Conservation (phyloP, 352 stramenopile species). For the Phytophthora sansomeana region DNA sequence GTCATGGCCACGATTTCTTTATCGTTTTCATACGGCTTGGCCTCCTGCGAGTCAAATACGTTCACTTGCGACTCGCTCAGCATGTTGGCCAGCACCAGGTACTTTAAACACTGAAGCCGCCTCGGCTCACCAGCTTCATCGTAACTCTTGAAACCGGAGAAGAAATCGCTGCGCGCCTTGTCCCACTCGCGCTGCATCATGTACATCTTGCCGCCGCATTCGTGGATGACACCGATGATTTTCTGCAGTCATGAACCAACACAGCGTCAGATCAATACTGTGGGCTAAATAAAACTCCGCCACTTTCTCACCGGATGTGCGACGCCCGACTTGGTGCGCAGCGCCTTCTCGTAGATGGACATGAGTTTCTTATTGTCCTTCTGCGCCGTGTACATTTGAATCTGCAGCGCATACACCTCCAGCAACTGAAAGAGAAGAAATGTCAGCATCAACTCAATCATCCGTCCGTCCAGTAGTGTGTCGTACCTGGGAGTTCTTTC, state of each 20-base stretch:
- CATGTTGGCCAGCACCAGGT: constrained; percentile 96
- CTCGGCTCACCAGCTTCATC: constrained; percentile 95
- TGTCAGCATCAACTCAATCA: too few species aligned
- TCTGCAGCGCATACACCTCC: constrained; percentile 94
- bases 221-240: constrained; percentile 95
- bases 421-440: constrained; percentile 60
- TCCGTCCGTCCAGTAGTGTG: too few species aligned
- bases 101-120: constrained; percentile 94
- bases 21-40: constrained; percentile 94
- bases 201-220: constrained; percentile 97
- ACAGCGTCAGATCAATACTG: background rate
- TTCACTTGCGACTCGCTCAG: constrained; percentile 95
- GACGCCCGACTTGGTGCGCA: constrained; percentile 91
- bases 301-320: constrained; percentile 77
- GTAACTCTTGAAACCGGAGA: constrained; percentile 97
- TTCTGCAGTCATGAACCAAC: constrained; percentile 47
- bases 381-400: constrained; percentile 94
- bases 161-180: constrained; percentile 94
- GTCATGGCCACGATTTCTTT: constrained; percentile 97
- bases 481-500: constrained; percentile 82
- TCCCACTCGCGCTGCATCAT: constrained; percentile 96
- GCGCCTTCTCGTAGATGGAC: constrained; percentile 92
- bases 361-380: constrained; percentile 95
- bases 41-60: constrained; percentile 95
- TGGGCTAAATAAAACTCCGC: background rate